phyloP scores from a whole-genome alignment of 129 eudicot species.

The Artemisia tridentata region DNA sequence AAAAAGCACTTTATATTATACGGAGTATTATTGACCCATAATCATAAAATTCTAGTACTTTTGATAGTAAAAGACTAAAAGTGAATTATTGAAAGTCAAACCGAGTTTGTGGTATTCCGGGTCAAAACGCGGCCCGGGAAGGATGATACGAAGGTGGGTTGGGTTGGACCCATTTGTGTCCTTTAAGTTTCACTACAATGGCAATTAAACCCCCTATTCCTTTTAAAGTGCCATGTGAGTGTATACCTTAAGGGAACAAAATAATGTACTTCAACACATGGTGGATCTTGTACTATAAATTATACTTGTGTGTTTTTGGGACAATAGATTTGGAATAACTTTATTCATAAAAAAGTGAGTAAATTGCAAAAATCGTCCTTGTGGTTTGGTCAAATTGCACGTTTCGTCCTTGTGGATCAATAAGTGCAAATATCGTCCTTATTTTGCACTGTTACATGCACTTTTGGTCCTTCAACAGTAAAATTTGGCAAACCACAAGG shows the following conservation, averaged over 20 bases:
- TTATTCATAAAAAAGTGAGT: no score
- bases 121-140: conserved; percentile 38
- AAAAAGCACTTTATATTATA: no score
- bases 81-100: conserved; percentile 26
- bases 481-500: no score
- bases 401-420: no score
- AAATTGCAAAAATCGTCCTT: no score
- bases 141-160: conserved; percentile 23
- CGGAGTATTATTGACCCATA: no score
- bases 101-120: conserved; percentile 30
- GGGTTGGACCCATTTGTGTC: conserved; percentile 10
- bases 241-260: background rate
- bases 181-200: conserved; percentile 15
- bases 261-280: conserved; percentile 1
- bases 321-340: background rate
- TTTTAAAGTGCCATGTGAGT: conserved; percentile 24
- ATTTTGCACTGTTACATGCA: no score
- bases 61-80: no score
- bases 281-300: background rate
- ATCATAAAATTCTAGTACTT: background rate
- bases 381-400: no score
- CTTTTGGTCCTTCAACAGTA: no score
- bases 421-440: no score
- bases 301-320: background rate
- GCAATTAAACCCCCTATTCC: conserved; percentile 14